Evolutionary conservation across 1,284 basidiomycete genomes (phyloP), one percentile per base, ranked within the genome.

Genomic region (Austroboletus niveus): DNA sequence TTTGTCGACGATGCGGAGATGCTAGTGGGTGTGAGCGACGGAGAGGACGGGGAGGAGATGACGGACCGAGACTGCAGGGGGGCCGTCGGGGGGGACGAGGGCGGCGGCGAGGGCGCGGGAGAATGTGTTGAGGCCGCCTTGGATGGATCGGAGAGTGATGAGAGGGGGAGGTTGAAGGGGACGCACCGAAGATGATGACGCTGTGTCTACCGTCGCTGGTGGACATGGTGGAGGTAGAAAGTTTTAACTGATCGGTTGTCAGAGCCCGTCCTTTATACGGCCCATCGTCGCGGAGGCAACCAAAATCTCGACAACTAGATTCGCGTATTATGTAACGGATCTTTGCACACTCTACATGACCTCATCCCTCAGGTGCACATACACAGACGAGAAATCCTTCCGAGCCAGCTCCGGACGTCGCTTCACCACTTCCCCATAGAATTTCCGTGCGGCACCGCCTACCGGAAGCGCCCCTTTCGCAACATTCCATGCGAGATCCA

Each of bases 301-400:
- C 55, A 30, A 60, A 57, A 59, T 57, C 58, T 59, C 59, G 54
- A 60, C 47, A 46, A 47, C 35, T n/a, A 45, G 51, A 44, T 52
- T 52, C 45, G 12, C 17, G 0, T 24, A 53, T 65, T 65, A 65
- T 27, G 38, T 63, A 66, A 60, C 27, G 27, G 5, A 27, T 27
- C 27, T 27, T 27, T 27, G 27, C 27, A 27, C 17, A 17, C 17
- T 17, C 12, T 27, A 30, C 41, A 30, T 12, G 17, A n/a, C 40
- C 22, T n/a, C 11, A 42, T 57, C 62, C 55, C 48, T 69, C 59
- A 92, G 69, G 64, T 83, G 85, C 52, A 75, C 72, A 68, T 91
- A 94, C 40, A 94, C 83, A 12, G 83, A 82, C 44, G 88, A 91
- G 65, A 94, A 94, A 61, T 94, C 92, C 62, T 84, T 86, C 51